Evolutionary conservation across 2,329 filamentous ascomycete genomes (phyloP).

Genomic region (Tolypocladium ophioglossoides): DNA sequence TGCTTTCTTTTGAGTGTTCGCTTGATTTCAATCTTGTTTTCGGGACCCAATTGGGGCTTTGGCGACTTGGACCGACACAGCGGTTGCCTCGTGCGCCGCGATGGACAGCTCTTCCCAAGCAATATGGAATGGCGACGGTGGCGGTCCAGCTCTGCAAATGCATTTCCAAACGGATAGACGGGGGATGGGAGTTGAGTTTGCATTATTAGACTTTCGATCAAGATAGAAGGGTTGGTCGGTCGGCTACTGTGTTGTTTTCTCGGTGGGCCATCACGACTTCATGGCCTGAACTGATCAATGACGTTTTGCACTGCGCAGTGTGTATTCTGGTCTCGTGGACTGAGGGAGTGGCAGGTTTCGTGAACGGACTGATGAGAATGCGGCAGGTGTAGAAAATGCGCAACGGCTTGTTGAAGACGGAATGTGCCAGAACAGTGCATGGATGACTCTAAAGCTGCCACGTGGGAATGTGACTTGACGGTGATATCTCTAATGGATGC

Average conservation of each 20-base stretch:
- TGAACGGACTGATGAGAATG: slow-evolving; percentile 3
- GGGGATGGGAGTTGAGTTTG: slow-evolving; percentile 24
- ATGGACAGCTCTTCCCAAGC: not conserved
- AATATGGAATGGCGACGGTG: slow-evolving; percentile 3
- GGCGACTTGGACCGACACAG: not conserved
- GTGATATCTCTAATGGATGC: too few relatives aligned
- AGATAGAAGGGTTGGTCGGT: slow-evolving; percentile 24
- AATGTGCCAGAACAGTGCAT: not conserved
- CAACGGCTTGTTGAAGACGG: not conserved
- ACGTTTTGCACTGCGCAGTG: slow-evolving; percentile 11
- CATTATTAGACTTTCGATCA: slow-evolving; percentile 28
- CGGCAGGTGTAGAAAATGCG: slow-evolving; percentile 2
- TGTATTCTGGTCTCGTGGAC: slow-evolving; percentile 8
- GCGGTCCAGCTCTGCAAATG: slow-evolving; percentile 19
- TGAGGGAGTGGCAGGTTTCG: slow-evolving; percentile 2
- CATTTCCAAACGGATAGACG: slow-evolving; percentile 27
- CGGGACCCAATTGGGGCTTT: slow-evolving; percentile 2
- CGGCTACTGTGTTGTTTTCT: slow-evolving; percentile 14
- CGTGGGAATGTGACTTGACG: not conserved
- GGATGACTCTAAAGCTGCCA: not conserved
- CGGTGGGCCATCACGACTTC: slow-evolving; percentile 20
- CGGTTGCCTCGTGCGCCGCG: slow-evolving; percentile 1
- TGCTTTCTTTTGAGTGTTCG: slow-evolving; percentile 12
- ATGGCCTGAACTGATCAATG: slow-evolving; percentile 24
- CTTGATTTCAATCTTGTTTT: slow-evolving; percentile 5